Percentiles rank a stretch among this genome's conserved stretches.
Conservation (phyloP, 2,329 filamentous ascomycete genomes). For the Remersonia thermophila region DNA sequence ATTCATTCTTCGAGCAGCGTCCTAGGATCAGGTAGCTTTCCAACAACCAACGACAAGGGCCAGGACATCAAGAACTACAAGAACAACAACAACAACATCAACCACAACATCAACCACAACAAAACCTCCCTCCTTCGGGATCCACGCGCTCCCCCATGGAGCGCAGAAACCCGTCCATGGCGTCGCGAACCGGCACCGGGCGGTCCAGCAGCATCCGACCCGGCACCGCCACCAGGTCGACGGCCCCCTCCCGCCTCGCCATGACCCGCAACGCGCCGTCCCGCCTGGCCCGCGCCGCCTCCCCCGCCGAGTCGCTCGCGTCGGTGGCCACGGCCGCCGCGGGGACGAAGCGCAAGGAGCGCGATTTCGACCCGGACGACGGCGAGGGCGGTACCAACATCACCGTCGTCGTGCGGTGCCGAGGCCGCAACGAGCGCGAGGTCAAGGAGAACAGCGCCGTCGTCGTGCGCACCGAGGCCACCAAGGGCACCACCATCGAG, state of each 20-base stretch:
- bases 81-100: background rate
- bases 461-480: conserved; percentile 77
- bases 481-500: conserved; percentile 72
- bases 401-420: conserved; percentile 89
- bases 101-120: conserved; percentile 3
- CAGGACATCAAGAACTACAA: too few relatives aligned
- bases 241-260: conserved; percentile 15
- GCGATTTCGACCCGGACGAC: conserved; percentile 58
- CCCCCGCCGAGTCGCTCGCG: conserved; percentile 58
- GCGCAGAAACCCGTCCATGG: conserved; percentile 21
- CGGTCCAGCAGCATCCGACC: conserved; percentile 20
- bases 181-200: conserved; percentile 11
- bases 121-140: too few relatives aligned
- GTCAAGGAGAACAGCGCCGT: conserved; percentile 90
- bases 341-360: conserved; percentile 72
- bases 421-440: conserved; percentile 85
- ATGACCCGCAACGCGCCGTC: conserved; percentile 13
- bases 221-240: conserved; percentile 9
- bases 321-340: conserved; percentile 44
- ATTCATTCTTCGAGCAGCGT: too few relatives aligned
- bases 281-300: conserved; percentile 33
- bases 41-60: too few relatives aligned
- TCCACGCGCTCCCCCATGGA: conserved; percentile 21
- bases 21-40: too few relatives aligned
- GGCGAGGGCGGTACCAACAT: conserved; percentile 80